A percentile compares a stretch with the other conserved stretches of the same genome.
These are phyloP conservation scores for Entomophthora muscae DNA, from an alignment of 371 early-diverging fungal species.

Conservation along the genomic window DNA sequence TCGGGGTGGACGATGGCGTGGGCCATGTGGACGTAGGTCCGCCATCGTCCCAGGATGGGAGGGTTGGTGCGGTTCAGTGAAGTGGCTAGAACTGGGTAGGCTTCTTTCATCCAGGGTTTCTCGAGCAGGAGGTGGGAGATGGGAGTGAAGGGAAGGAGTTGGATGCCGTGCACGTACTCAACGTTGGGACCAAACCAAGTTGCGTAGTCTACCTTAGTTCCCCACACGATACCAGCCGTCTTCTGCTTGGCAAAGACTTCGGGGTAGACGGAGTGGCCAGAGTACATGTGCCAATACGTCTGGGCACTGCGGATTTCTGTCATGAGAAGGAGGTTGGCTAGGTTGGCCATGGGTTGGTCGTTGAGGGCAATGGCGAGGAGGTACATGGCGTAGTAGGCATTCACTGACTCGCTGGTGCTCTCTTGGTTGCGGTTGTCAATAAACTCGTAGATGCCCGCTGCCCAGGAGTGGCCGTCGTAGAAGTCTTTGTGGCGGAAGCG, in stretches of 20 bases:
- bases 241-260: slow-evolving; percentile 31
- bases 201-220: too few relatives aligned
- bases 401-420: slow-evolving; percentile 52
- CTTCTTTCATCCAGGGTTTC: slow-evolving; percentile 30
- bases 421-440: slow-evolving; percentile 55
- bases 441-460: slow-evolving; percentile 42
- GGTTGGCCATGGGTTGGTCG: slow-evolving; percentile 17
- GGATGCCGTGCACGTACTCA: slow-evolving; percentile 63
- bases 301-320: slow-evolving; percentile 38
- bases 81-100: slow-evolving; percentile 16
- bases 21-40: slow-evolving; percentile 29
- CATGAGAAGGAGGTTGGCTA: slow-evolving; percentile 25
- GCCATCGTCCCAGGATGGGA: slow-evolving; percentile 24
- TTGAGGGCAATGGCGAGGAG: slow-evolving; percentile 34
- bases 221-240: slow-evolving; percentile 45
- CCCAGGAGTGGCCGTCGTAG: slow-evolving; percentile 77
- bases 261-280: slow-evolving; percentile 21
- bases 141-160: slow-evolving; percentile 60
- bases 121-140: slow-evolving; percentile 28
- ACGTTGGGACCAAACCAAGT: slow-evolving; percentile 11
- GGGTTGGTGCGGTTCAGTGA: slow-evolving; percentile 8
- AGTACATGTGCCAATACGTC: slow-evolving; percentile 26
- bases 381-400: slow-evolving; percentile 46
- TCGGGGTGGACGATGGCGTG: slow-evolving; percentile 21
- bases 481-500: too few relatives aligned